Base-by-base conservation (phyloP, 805 yeast genomes). In the Schwanniomyces pseudopolymorphus region DNA sequence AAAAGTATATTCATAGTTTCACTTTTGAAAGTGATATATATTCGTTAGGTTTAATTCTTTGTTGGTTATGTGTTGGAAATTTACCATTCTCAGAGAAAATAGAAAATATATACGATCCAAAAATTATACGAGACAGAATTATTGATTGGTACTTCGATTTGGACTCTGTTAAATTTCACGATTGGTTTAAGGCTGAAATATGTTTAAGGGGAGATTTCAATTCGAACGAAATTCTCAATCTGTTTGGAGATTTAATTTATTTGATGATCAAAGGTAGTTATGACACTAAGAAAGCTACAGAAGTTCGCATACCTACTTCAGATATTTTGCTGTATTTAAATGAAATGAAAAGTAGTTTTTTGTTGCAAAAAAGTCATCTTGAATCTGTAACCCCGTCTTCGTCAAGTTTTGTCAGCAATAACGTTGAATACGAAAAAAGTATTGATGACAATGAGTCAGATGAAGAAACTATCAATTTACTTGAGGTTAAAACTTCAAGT, bases 41-140 rank as follows among this genome's bases (percentile, higher is more conserved):
- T 60, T 85, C 96, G 0, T 62, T 90, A 28, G 97, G 97, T 0
- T 78, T 90, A 82, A 85, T 89, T n/a, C 63, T 88, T 44, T 83
- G 86, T 59, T 88, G 78, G 59, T 60, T 89, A 43, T 83, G 94
- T 51, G 86, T 84, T 60, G 87, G 89, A 0, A 66, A 63, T 28
- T 67, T 89, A 35, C 97, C 97, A 0, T 89, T 66, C 44, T 46
- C 64, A 2, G 48, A 49, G 2, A 7, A 42, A 19, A 53, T 61
- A 3, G 46, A 42, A 5, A 49, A 43, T 8, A 61, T 59, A 35
- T 24, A 40, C 13, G 71, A 70, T 41, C 74, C 74, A 0, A 69
- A 64, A 28, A 42, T 43, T 3, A 57, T 62, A 6, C 42, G 72
- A 35, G 20, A 46, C 4, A 52, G 47, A 19, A 70, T 70, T n/a